A percentile compares a stretch with the other conserved stretches of the same genome.
These are phyloP conservation scores for Apiotrichum laibachii DNA, from an alignment of 1,284 basidiomycete species.

Conservation along the genomic window DNA sequence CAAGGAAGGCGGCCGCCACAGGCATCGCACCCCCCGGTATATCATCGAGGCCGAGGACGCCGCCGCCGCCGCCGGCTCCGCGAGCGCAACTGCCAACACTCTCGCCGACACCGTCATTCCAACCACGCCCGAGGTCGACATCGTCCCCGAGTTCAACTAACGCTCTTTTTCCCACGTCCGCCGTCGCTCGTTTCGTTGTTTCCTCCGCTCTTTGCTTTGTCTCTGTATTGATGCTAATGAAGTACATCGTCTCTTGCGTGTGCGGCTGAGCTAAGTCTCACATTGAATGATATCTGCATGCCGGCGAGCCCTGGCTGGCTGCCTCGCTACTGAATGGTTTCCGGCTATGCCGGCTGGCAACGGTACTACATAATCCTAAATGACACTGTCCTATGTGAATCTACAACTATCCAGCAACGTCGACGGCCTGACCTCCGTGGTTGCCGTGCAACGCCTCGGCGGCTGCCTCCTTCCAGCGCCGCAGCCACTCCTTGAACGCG, in stretches of 20 bases:
- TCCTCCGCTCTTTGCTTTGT: too few relatives aligned
- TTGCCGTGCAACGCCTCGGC: not conserved
- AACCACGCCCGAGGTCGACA: not conserved
- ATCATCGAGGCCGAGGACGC: not conserved
- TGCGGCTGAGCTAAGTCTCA: too few relatives aligned
- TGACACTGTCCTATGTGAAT: not conserved
- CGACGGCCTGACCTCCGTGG: too few relatives aligned
- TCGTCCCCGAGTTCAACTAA: not conserved
- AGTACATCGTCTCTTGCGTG: too few relatives aligned
- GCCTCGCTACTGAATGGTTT: too few relatives aligned
- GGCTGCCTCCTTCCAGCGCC: not conserved
- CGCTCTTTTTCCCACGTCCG: not conserved
- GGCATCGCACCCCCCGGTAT: not conserved
- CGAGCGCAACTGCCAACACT: not conserved
- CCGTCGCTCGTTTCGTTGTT: not conserved
- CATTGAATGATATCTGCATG: too few relatives aligned
- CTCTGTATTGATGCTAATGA: too few relatives aligned
- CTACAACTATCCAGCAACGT: not conserved
- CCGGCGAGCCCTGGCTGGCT: too few relatives aligned
- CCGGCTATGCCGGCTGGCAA: too few relatives aligned
- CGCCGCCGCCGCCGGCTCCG: not conserved
- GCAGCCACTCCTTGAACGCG: conserved; percentile 2
- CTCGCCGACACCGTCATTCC: not conserved
- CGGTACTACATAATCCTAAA: too few relatives aligned
- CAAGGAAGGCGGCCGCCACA: not conserved